Evolutionary conservation across 495 filamentous ascomycete species (phyloP), one percentile per base, ranked within the genome.

Genomic region (Xylaria telfairii): DNA sequence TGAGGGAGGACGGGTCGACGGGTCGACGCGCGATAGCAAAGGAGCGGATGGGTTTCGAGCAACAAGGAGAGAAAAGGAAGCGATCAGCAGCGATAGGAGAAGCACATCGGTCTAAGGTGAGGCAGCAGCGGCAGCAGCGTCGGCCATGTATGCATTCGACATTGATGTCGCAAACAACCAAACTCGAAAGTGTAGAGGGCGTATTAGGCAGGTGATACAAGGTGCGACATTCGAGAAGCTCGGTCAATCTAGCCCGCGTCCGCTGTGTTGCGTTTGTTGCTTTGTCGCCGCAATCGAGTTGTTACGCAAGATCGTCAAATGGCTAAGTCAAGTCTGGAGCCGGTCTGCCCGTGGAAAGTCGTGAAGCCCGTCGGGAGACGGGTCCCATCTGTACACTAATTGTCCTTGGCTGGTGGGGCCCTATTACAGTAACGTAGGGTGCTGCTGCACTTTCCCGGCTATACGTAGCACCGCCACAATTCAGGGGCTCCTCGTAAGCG

Each of bases 391-490:
- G 30, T 39, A 59, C 56, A 59, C 56, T 59, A 59, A 59, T 37
- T n/a, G 32, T 32, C 1, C 30, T 37, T 37, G 17, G 56, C 56
- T 19, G 17, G 56, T 59, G 56, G 56, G 56, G 56, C 30, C 56
- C 17, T 59, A 34, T 37, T 57, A 34, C 17, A 37, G 56, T 30
- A 53, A 6, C 37, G 28, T 26, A 53, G n/a, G n/a, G n/a, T n/a
- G n/a, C n/a, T n/a, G n/a, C n/a, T n/a, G n/a, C n/a, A n/a, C n/a
- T n/a, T n/a, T n/a, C n/a, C n/a, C n/a, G n/a, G n/a, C n/a, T n/a
- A n/a, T 42, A 71, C 63, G 28, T 4, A 71, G 68, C 73, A 77
- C 73, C 72, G 73, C 75, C 75, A 77, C 75, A 77, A n/a, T 65
- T 77, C 75, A 77, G 75, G 75, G 57, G 57, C 57, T 60, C 32